Conservation (phyloP, 805 yeast species). For the Candida nonsorbophila region DNA sequence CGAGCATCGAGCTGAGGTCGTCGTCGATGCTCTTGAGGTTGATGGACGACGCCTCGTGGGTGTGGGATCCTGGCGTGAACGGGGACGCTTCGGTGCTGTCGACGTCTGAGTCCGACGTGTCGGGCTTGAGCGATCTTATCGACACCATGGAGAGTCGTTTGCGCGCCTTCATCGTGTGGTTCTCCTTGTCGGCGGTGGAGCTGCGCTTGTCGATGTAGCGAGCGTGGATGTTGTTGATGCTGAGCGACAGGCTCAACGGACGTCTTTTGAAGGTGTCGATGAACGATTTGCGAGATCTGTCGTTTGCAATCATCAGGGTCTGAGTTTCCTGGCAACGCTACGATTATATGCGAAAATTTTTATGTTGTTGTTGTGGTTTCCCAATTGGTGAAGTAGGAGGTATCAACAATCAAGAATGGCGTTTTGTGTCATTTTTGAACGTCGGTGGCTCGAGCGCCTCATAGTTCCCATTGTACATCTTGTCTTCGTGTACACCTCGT, state of each 20-base stretch:
- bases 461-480: constrained; percentile 8
- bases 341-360: background rate
- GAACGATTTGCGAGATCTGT: constrained; percentile 1
- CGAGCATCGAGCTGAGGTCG: background rate
- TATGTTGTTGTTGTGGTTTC: background rate
- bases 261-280: constrained; percentile 4
- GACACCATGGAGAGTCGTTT: too few species aligned
- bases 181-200: background rate
- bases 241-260: constrained; percentile 10
- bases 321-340: background rate
- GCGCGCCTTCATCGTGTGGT: too few species aligned
- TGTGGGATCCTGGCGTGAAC: too few species aligned
- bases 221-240: constrained; percentile 6
- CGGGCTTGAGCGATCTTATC: too few species aligned
- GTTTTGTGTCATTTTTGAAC: too few species aligned
- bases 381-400: too few species aligned
- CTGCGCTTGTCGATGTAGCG: background rate
- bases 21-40: background rate
- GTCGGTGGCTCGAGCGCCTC: constrained; percentile 6
- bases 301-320: background rate
- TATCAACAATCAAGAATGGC: too few species aligned
- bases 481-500: constrained; percentile 10
- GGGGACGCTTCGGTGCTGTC: too few species aligned
- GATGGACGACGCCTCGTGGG: too few species aligned
- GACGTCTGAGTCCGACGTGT: too few species aligned